These are phyloP conservation scores for Sclerotiophoma versabilis DNA, from an alignment of 2,329 filamentous ascomycete species.

Conservation along the genomic window DNA sequence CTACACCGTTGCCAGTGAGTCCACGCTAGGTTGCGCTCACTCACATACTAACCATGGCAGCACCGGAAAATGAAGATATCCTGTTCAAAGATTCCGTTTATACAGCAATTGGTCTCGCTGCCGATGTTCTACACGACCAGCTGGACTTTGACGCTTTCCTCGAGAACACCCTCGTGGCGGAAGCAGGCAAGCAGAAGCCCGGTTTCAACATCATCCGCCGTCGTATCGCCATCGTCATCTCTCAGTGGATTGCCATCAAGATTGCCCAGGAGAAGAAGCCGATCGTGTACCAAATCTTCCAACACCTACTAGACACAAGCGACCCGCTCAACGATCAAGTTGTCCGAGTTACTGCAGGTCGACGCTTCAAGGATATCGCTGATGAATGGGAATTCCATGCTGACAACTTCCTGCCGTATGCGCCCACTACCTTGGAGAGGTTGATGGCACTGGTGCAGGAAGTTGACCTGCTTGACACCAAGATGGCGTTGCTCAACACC, in stretches of 20 bases:
- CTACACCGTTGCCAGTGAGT: conserved; percentile 72
- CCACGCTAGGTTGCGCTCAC: background rate
- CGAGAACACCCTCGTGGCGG: conserved; percentile 74
- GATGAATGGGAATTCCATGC: conserved; percentile 85
- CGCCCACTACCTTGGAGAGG: conserved; percentile 73
- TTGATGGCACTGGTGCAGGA: conserved; percentile 81
- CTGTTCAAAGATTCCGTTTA: conserved; percentile 94
- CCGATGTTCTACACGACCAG: conserved; percentile 73
- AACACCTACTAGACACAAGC: conserved; percentile 79
- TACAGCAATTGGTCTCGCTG: conserved; percentile 86
- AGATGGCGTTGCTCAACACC: conserved; percentile 87
- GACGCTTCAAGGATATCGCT: conserved; percentile 79
- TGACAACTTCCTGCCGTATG: conserved; percentile 77
- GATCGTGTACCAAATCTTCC: conserved; percentile 86
- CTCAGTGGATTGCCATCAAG: conserved; percentile 86
- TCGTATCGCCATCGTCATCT: conserved; percentile 85
- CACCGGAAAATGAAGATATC: conserved; percentile 70
- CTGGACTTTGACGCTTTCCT: conserved; percentile 88
- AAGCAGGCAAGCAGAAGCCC: conserved; percentile 73
- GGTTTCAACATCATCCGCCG: conserved; percentile 84
- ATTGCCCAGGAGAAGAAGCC: conserved; percentile 72
- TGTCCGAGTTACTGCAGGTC: conserved; percentile 87
- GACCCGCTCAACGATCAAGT: conserved; percentile 88
- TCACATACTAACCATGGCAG: conserved; percentile 43
- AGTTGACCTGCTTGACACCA: conserved; percentile 84